Percentiles rank a stretch among this genome's conserved stretches.
Evolutionary conservation across 78 protist genomes (phyloP).

Genomic region (Polysphondylium violaceum): DNA sequence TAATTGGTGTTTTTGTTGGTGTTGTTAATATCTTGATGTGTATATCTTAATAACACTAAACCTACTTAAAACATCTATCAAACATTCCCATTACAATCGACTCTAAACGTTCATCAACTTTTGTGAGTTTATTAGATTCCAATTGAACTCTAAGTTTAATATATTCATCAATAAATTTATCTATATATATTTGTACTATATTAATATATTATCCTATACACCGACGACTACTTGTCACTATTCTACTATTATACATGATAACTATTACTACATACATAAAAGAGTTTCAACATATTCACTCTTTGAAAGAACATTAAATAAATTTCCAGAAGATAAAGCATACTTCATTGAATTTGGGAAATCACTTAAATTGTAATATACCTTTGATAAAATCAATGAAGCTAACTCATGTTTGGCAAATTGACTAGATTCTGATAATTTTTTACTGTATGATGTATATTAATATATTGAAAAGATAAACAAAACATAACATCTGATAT

Average conservation of each 20-base stretch:
- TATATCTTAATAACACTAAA: background rate
- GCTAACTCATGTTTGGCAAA: slow-evolving; percentile 58
- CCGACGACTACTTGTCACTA: too few species aligned
- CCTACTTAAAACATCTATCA: slow-evolving; percentile 78
- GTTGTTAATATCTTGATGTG: background rate
- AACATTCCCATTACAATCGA: slow-evolving; percentile 90
- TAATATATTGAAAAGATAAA: background rate
- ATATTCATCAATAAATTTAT: slow-evolving; percentile 91
- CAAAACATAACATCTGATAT: background rate
- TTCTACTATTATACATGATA: too few species aligned
- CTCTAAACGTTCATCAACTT: slow-evolving; percentile 85
- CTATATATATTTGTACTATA: too few species aligned
- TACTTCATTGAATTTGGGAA: slow-evolving; percentile 85
- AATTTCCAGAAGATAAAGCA: slow-evolving; percentile 94
- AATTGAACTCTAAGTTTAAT: slow-evolving; percentile 57
- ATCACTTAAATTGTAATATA: slow-evolving; percentile 96
- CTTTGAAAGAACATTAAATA: slow-evolving; percentile 86
- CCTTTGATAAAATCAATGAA: slow-evolving; percentile 70
- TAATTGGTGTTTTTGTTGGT: background rate
- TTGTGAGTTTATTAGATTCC: slow-evolving; percentile 10
- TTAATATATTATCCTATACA: too few species aligned
- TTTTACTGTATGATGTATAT: slow-evolving; percentile 1
- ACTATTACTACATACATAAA: slow-evolving; percentile 43
- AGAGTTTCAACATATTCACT: slow-evolving; percentile 88
- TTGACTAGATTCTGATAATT: slow-evolving; percentile 31